Conservation (phyloP, 2,329 filamentous ascomycete genomes). For the Colletotrichum zoysiae region DNA sequence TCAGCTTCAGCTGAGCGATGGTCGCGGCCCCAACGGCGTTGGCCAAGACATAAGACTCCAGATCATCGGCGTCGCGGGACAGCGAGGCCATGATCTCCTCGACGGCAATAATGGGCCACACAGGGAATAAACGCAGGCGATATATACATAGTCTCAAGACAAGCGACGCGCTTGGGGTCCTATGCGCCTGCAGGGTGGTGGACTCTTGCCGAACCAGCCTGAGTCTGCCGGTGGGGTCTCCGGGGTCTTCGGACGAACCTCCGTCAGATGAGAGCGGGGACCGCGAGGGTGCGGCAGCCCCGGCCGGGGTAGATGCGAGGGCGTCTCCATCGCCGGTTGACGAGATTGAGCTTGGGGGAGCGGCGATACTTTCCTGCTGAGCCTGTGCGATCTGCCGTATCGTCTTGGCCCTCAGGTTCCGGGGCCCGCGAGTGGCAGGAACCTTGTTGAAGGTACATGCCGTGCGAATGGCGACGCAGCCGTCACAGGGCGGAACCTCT, state of each 20-base stretch:
- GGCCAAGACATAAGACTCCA: slow-evolving; percentile 56
- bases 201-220: slow-evolving; percentile 21
- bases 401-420: slow-evolving; percentile 59
- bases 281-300: slow-evolving; percentile 16
- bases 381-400: slow-evolving; percentile 55
- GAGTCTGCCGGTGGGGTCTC: slow-evolving; percentile 9
- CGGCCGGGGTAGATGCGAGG: not conserved
- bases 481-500: slow-evolving; percentile 60
- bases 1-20: slow-evolving; percentile 61
- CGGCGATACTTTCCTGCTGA: slow-evolving; percentile 43
- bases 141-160: slow-evolving; percentile 57
- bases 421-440: slow-evolving; percentile 60
- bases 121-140: slow-evolving; percentile 62
- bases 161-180: slow-evolving; percentile 41
- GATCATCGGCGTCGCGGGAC: slow-evolving; percentile 49
- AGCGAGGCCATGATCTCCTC: slow-evolving; percentile 56
- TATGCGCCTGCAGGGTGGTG: slow-evolving; percentile 10
- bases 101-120: slow-evolving; percentile 64
- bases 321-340: slow-evolving; percentile 6
- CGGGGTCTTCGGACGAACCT: slow-evolving; percentile 20
- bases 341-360: slow-evolving; percentile 9
- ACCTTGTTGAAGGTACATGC: slow-evolving; percentile 63
- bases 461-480: slow-evolving; percentile 59
- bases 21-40: slow-evolving; percentile 62
- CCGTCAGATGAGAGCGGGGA: slow-evolving; percentile 33